Base-by-base conservation (phyloP, 1,284 basidiomycete genomes). In the Wolfiporia cocos region DNA sequence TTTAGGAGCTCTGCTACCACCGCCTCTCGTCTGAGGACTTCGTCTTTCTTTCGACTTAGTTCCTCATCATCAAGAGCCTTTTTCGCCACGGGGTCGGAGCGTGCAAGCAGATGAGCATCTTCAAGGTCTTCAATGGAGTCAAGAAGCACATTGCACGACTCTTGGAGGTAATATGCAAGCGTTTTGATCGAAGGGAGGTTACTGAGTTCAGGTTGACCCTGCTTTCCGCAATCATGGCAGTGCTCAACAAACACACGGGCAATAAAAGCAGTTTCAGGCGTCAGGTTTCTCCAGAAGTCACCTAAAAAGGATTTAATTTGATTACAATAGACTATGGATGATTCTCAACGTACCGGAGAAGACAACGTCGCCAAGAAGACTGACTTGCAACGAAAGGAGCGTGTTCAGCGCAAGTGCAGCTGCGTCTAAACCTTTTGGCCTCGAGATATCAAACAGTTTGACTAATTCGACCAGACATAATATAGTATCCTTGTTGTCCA, bases 161-260 rank as follows among this genome's bases (percentile, higher is more conserved):
- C 71, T 63, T 96, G 88, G 23, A 94, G 79, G 40, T 76, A 71
- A 67, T 86, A 94, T 0, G 92, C 92, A 37, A 95, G 80, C 0
- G 84, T 81, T 0, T 90, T 95, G 17, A 95, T 86, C 18, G 91
- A 86, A 0, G 93, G 93, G 14, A 96, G 68, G 6, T 78, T 28
- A 14, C 46, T 75, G 4, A 72, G 65, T 53, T 94, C 91, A 2
- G 93, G 67, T n/a, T 76, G 74, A 1, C 69, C 64, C 35, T 86
- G 82, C 37, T 84, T 74, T 51, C 41, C 38, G 22, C 23, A 81
- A 76, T 32, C 58, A 70, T 3, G 68, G 61, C 23, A 79, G 56
- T 91, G 78, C 33, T 91, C 81, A 19, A 90, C 77, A 54, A 88
- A 93, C 4, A 86, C 77, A 18, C 91, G 81, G 0, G 82, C 85